These are phyloP conservation scores for Stipa capillata DNA, from an alignment of 176 grass and related monocot genomes.

Conservation along the genomic window DNA sequence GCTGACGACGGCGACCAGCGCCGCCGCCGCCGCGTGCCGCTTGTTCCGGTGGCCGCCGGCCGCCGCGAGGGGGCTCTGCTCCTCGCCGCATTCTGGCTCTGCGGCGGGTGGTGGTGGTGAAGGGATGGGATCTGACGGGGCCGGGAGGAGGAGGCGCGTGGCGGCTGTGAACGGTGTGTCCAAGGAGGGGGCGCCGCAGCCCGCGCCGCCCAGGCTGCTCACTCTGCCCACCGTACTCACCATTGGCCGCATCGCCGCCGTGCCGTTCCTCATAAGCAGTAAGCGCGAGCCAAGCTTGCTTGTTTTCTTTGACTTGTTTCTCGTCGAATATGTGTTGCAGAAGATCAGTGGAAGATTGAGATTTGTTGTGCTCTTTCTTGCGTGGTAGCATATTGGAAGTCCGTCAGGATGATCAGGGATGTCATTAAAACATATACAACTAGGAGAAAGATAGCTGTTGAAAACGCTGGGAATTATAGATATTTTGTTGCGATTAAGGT, in stretches of 20 bases:
- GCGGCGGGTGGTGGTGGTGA: slow-evolving; percentile 9
- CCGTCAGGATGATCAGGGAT: not conserved
- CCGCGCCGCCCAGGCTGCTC: slow-evolving; percentile 33
- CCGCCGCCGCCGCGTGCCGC: not conserved
- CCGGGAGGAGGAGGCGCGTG: not conserved
- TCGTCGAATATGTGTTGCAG: not conserved
- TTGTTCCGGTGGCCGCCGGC: slow-evolving; percentile 19
- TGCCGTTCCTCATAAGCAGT: slow-evolving; percentile 81
- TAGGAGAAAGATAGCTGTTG: not conserved
- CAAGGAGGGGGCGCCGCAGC: slow-evolving; percentile 1
- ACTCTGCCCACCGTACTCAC: slow-evolving; percentile 83
- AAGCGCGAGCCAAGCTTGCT: not conserved
- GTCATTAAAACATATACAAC: not conserved
- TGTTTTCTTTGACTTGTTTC: not conserved
- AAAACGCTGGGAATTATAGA: not conserved
- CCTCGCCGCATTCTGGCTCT: slow-evolving; percentile 16
- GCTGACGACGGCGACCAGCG: not conserved
- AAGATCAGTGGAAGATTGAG: not conserved
- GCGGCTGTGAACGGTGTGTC: slow-evolving; percentile 27
- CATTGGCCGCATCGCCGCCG: slow-evolving; percentile 67
- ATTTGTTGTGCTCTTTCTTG: not conserved
- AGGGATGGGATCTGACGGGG: slow-evolving; percentile 37
- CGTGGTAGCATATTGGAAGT: not conserved
- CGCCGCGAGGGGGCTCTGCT: slow-evolving; percentile 32
- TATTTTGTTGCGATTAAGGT: not conserved